These are phyloP conservation scores for Trichoderma sp. DNA, from an alignment of 2,329 filamentous ascomycete species.

Conservation along the genomic window DNA sequence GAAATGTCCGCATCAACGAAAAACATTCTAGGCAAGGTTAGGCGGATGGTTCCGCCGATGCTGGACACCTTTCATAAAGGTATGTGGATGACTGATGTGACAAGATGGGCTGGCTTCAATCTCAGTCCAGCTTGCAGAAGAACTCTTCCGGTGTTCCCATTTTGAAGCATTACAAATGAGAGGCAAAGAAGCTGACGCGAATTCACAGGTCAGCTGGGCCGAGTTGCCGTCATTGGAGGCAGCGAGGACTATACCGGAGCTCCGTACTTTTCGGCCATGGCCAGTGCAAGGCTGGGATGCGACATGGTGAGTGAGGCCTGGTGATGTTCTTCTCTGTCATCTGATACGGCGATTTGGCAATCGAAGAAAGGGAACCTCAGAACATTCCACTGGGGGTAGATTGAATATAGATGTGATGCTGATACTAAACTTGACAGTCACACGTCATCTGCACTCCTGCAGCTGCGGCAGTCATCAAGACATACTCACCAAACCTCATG, in stretches of 20 bases:
- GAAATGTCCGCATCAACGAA: slow-evolving; percentile 68
- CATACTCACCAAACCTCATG: slow-evolving; percentile 97
- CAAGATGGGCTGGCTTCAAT: background rate
- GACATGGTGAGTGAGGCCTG: slow-evolving; percentile 65
- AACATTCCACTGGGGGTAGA: no score
- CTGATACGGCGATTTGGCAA: no score
- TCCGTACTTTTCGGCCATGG: slow-evolving; percentile 97
- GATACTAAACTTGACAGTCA: slow-evolving; percentile 50
- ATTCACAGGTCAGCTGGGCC: slow-evolving; percentile 75
- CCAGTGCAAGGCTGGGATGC: slow-evolving; percentile 82
- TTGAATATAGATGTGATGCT: background rate
- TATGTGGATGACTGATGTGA: slow-evolving; percentile 35
- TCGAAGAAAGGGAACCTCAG: no score
- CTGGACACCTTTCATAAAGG: slow-evolving; percentile 96
- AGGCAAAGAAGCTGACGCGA: slow-evolving; percentile 18
- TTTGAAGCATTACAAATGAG: background rate
- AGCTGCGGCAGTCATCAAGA: slow-evolving; percentile 88
- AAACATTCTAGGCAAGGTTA: slow-evolving; percentile 74
- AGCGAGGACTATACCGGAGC: slow-evolving; percentile 96
- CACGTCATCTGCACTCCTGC: slow-evolving; percentile 94
- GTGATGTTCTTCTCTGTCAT: background rate
- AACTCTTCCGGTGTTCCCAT: accelerated
- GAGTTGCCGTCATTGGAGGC: slow-evolving; percentile 90
- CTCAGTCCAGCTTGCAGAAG: background rate
- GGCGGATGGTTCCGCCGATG: slow-evolving; percentile 91